Percentiles rank a stretch among this genome's conserved stretches.
Evolutionary conservation across 2,329 filamentous ascomycete species (phyloP).

Genomic region (Tolypocladium album): DNA sequence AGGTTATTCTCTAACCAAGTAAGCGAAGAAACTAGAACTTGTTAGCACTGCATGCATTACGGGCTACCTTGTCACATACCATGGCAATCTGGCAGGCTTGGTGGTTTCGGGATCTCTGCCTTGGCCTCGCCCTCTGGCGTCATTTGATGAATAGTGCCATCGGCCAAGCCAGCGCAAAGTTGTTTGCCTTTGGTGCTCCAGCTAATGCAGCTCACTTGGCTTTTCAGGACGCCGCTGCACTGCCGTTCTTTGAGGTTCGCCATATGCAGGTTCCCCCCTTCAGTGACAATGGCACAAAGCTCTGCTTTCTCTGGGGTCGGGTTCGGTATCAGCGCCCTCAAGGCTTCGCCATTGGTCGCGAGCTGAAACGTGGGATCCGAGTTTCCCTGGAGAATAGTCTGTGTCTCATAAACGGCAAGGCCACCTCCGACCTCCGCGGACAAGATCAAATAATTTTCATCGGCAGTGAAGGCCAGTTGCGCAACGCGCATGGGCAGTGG

Average conservation of each 20-base stretch:
- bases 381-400: slow-evolving; percentile 53
- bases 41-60: background rate
- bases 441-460: slow-evolving; percentile 74
- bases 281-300: slow-evolving; percentile 71
- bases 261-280: slow-evolving; percentile 71
- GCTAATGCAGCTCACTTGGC: slow-evolving; percentile 69
- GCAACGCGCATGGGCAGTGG: slow-evolving; percentile 66
- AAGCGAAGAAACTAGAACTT: slow-evolving; percentile 57
- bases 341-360: slow-evolving; percentile 59
- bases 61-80: slow-evolving; percentile 37
- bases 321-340: slow-evolving; percentile 71
- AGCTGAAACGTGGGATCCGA: slow-evolving; percentile 65
- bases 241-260: slow-evolving; percentile 63
- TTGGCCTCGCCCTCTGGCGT: slow-evolving; percentile 70
- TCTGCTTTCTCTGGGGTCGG: slow-evolving; percentile 63
- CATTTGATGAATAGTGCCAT: slow-evolving; percentile 76
- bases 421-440: slow-evolving; percentile 74
- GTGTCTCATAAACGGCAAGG: slow-evolving; percentile 71
- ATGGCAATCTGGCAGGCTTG: slow-evolving; percentile 54
- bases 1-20: slow-evolving; percentile 82
- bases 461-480: slow-evolving; percentile 83
- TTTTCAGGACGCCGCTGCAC: slow-evolving; percentile 54
- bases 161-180: slow-evolving; percentile 70
- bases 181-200: slow-evolving; percentile 96
- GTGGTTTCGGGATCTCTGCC: slow-evolving; percentile 68